phyloP scores from a whole-genome alignment of 352 stramenopile genomes.

The Globisporangium orthogonon region DNA sequence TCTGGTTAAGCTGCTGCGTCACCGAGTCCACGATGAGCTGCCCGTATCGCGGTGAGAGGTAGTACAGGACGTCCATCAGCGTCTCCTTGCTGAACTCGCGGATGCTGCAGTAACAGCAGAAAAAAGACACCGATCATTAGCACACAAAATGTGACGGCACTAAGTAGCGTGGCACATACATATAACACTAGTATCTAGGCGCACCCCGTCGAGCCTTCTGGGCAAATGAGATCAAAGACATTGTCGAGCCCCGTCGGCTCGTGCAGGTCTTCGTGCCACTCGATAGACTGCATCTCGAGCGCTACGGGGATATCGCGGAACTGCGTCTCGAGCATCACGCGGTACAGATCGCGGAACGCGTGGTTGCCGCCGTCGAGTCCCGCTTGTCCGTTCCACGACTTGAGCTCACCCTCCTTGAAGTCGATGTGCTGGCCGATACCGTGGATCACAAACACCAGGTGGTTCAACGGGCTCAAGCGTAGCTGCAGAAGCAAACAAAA shows the following conservation, averaged over 20 bases:
- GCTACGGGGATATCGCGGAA: conserved; percentile 78
- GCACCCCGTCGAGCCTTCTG: conserved; percentile 66
- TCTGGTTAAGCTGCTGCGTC: conserved; percentile 81
- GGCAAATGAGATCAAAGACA: conserved; percentile 81
- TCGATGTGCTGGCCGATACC: conserved; percentile 83
- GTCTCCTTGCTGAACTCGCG: conserved; percentile 93
- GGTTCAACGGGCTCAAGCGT: conserved; percentile 64
- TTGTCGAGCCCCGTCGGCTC: conserved; percentile 79
- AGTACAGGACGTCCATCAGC: conserved; percentile 93
- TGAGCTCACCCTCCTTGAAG: conserved; percentile 80
- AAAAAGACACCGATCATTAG: not conserved
- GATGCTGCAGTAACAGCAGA: conserved; percentile 36
- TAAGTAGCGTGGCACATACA: not conserved
- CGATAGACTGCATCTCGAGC: conserved; percentile 86
- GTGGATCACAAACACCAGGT: conserved; percentile 85
- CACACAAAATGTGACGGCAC: too few relatives aligned
- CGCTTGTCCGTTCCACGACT: conserved; percentile 68
- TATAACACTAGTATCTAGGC: not conserved
- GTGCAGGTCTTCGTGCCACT: conserved; percentile 88
- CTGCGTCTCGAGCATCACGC: conserved; percentile 66
- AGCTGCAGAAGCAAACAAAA: conserved; percentile 28
- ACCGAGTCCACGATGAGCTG: conserved; percentile 91
- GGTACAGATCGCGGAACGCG: conserved; percentile 73
- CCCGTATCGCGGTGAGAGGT: conserved; percentile 86
- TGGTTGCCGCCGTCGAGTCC: conserved; percentile 76